Evolutionary conservation across 805 yeast species (phyloP).

Genomic region (Schwanniomyces polymorphus): DNA sequence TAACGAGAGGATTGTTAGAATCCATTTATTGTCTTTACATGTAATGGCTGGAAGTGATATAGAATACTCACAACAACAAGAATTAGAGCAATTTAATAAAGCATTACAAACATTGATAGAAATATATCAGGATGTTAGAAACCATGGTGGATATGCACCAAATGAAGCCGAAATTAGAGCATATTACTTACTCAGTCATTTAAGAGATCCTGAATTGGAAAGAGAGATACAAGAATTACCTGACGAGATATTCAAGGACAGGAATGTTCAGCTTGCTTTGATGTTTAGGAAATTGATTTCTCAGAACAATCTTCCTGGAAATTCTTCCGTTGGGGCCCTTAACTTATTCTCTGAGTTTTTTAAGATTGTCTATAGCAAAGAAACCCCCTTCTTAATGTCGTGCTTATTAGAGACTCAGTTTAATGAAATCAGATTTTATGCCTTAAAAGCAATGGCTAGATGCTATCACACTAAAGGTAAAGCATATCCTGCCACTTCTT

Average conservation of each 20-base stretch:
- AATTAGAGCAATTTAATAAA: constrained; percentile 89
- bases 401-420: constrained; percentile 79
- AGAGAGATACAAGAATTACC: constrained; percentile 74
- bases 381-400: constrained; percentile 65
- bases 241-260: constrained; percentile 47
- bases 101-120: constrained; percentile 86
- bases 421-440: constrained; percentile 74
- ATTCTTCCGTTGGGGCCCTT: constrained; percentile 51
- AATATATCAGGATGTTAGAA: constrained; percentile 78
- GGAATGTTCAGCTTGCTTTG: constrained; percentile 67
- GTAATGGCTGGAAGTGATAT: constrained; percentile 71
- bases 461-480: constrained; percentile 71
- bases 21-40: constrained; percentile 80
- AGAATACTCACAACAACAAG: constrained; percentile 92
- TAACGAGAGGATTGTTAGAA: constrained; percentile 85
- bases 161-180: constrained; percentile 95
- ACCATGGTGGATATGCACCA: constrained; percentile 65
- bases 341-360: constrained; percentile 69
- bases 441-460: constrained; percentile 63
- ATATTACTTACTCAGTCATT: constrained; percentile 75
- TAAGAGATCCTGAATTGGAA: constrained; percentile 83
- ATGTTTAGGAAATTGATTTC: constrained; percentile 65
- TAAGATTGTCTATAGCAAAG: constrained; percentile 42
- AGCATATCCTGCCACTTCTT: constrained; percentile 52
- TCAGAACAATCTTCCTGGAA: constrained; percentile 58